Evolutionary conservation across 106 monocot species (phyloP).

Genomic region (Allium sativum): DNA sequence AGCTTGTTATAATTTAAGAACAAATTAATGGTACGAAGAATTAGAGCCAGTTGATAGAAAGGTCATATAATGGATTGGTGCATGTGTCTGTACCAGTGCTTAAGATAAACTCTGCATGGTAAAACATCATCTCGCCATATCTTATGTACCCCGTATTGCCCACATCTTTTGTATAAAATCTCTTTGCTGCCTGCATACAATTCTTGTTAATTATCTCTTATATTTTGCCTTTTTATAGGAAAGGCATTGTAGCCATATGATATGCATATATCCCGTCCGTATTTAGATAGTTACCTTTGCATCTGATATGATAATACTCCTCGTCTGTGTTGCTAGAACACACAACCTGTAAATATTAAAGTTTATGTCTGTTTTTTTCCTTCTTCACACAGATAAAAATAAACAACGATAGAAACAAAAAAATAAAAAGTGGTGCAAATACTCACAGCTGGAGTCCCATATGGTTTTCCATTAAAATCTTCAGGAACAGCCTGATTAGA

Average conservation of each 20-base stretch:
- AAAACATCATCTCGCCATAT: constrained; percentile 92
- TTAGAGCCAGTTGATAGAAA: no score
- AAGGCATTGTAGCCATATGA: no score
- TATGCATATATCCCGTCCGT: no score
- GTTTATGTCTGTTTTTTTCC: no score
- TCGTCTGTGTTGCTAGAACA: constrained; percentile 86
- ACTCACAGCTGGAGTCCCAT: constrained; percentile 58
- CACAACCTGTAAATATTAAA: constrained; percentile 38
- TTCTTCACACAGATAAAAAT: no score
- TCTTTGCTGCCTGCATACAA: constrained; percentile 43
- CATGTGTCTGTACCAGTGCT: constrained; percentile 65
- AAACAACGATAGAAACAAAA: no score
- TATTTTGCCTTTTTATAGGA: no score
- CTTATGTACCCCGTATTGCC: constrained; percentile 67
- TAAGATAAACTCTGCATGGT: constrained; percentile 84
- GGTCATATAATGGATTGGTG: no score
- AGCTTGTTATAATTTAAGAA: background rate
- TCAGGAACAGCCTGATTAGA: constrained; percentile 62
- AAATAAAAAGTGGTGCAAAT: background rate
- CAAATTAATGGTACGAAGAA: no score
- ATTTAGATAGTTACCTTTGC: constrained; percentile 46
- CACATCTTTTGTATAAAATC: constrained; percentile 59
- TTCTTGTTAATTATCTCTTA: no score
- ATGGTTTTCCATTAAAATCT: constrained; percentile 54
- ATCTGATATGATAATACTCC: constrained; percentile 74